Base-by-base conservation (phyloP, 164 flowering plant genomes). In the Stephania cephalantha region DNA sequence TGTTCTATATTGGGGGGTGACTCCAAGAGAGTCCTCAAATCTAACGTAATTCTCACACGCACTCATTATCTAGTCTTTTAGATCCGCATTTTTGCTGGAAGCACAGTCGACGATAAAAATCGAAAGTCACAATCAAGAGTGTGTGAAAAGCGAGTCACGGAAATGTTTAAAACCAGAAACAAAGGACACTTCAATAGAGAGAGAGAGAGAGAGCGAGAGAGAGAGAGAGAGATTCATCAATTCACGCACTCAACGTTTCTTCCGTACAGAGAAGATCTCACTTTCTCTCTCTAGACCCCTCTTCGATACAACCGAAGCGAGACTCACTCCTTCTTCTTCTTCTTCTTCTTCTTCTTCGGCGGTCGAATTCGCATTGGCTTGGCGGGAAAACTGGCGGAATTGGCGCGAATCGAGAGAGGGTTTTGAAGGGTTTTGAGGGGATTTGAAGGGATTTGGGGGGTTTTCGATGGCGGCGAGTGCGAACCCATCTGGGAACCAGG, bases 401-500 rank as follows among this genome's bases (percentile, higher is more conserved):
- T 80, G 81, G 82, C 81, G 79, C 81, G 83, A 78, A 79, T 44
- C 12, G 42, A 68, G 63, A 42, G 46, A 48, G 3, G 31, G 68
- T 71, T 74, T 31, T 29, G 78, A 69, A 69, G 74, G 42, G 50
- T 71, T 74, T 65, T 70, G 35, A 20, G 25, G 25, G 25, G 71
- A 69, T 68, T 20, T 70, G 78, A 25, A 25, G 18, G 13, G 5
- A 69, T 72, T 70, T 61, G 18, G 44, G 44, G 71, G 8, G 6
- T 55, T 13, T 22, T 58, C 64, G 72, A 89, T 89, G 90, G 90
- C 87, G 15, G 80, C 83, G 17, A 83, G 84, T 69, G 81, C 90
- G 15, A 84, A 85, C 76, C 87, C 87, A 46, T 79, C 88, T 53
- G 86, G 84, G 73, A 87, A 80, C 70, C 90, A 86, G 69, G 86